Evolutionary conservation across 1,284 basidiomycete genomes (phyloP), one percentile per base, ranked within the genome.

Genomic region (Boletellus deceptivus): DNA sequence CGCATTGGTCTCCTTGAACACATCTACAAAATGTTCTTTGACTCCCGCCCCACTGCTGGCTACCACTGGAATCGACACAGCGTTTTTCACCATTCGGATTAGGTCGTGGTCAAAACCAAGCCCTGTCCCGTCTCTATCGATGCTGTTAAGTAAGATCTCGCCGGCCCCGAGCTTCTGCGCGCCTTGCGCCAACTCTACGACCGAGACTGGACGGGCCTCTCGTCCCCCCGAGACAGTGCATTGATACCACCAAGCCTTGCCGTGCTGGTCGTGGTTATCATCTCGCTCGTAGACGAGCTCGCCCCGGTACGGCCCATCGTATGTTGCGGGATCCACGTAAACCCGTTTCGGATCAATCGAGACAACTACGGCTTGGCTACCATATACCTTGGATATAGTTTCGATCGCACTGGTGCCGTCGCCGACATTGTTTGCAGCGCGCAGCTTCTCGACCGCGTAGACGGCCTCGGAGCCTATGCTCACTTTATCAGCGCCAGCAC

Each of bases 401-500:
- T 98, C 95, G 61, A 99, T 98, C 16, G 89, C 90, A 57, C 93
- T 96, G n/a, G 78, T 81, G 16, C 87, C 90, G 53, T 81, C 80
- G 18, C 78, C 78, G 40, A 65, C 70, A 52, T 75, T 76, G 63
- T 70, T 63, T 6, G 74, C 67, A 38, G 73, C 77, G 46, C 86
- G 80, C 59, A 97, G 75, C 53, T 83, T 83, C 74, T 98, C 94
- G 43, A 98, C 94, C 13, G 94, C 91, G 58, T 88, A 84, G 8
- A 99, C 97, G 1, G 96, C 96, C 63, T 99, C 96, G 33, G 87
- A 91, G 16, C 95, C 96, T 65, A 99, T 94, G 63, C 90, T 95
- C 39, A 97, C 93, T 75, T 98, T 99, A 76, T 99, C 97, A 4
- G 97, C 97, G 2, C 97, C 97, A 1, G 91, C 93, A 40, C 97